phyloP scores from a whole-genome alignment of 2,329 filamentous ascomycete genomes.

The Cadophora sp. region DNA sequence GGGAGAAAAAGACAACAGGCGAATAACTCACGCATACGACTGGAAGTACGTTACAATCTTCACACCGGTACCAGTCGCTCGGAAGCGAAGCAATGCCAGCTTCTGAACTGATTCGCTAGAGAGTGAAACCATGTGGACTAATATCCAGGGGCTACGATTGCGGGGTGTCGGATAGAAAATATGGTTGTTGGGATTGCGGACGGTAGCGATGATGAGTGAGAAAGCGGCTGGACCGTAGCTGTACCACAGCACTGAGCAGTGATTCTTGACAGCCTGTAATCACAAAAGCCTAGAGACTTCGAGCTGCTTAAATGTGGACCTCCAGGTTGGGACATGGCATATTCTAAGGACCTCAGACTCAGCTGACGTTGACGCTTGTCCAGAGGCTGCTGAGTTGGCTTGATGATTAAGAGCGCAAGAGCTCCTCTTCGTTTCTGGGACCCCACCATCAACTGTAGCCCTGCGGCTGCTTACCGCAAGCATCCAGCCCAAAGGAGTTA shows the following conservation, averaged over 20 bases:
- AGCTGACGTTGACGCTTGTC: slow-evolving; percentile 12
- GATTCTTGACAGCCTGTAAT: slow-evolving; percentile 1
- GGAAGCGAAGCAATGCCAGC: slow-evolving; percentile 17
- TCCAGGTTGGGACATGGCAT: background rate
- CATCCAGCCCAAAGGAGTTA: background rate
- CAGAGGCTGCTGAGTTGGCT: slow-evolving; percentile 14
- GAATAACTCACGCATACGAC: slow-evolving; percentile 4
- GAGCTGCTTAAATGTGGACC: slow-evolving; percentile 14
- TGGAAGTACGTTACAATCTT: slow-evolving; percentile 16
- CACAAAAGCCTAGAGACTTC: slow-evolving; percentile 6
- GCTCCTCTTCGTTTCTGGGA: background rate
- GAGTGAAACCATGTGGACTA: slow-evolving; percentile 13
- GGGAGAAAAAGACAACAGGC: background rate
- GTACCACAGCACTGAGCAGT: slow-evolving; percentile 2
- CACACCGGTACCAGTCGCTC: slow-evolving; percentile 13
- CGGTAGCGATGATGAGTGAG: background rate
- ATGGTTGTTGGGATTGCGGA: slow-evolving; percentile 4
- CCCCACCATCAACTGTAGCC: background rate
- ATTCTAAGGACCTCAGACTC: slow-evolving; percentile 7
- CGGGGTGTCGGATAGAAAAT: background rate
- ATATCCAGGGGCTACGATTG: background rate
- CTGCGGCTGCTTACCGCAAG: slow-evolving; percentile 8
- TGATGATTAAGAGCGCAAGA: slow-evolving; percentile 9
- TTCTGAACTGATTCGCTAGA: slow-evolving; percentile 15
- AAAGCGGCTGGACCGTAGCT: background rate